Conservation (phyloP, 2,329 filamentous ascomycete species). For the Penicillium thymicola region DNA sequence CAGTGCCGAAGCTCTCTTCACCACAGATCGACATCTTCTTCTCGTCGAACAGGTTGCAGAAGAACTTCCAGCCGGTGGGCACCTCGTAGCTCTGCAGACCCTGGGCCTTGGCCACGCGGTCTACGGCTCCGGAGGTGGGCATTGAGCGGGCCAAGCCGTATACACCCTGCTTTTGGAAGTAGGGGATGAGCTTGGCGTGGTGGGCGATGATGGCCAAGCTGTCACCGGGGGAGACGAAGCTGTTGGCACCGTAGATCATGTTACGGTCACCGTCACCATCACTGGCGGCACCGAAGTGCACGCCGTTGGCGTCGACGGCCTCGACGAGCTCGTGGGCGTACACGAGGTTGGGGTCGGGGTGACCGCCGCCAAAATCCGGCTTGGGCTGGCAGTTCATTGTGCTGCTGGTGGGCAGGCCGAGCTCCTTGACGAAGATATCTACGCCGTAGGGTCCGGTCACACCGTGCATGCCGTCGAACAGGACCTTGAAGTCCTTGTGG, state of each 20-base stretch:
- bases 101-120: conserved; percentile 93
- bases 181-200: conserved; percentile 92
- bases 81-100: conserved; percentile 92
- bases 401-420: conserved; percentile 71
- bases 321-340: conserved; percentile 95
- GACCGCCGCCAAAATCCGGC: conserved; percentile 93
- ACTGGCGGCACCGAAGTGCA: conserved; percentile 94
- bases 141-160: conserved; percentile 94
- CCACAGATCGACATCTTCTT: conserved; percentile 97
- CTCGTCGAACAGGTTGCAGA: conserved; percentile 91
- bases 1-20: conserved; percentile 96
- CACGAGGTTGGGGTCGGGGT: conserved; percentile 96
- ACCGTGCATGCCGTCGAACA: conserved; percentile 91
- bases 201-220: conserved; percentile 97
- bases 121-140: conserved; percentile 93
- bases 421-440: conserved; percentile 91
- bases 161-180: conserved; percentile 96
- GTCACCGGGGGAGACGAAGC: conserved; percentile 95
- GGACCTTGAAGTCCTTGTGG: conserved; percentile 90
- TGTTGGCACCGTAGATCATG: conserved; percentile 98
- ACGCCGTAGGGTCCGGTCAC: conserved; percentile 94
- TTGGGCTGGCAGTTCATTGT: conserved; percentile 91
- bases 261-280: conserved; percentile 98
- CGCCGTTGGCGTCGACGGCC: conserved; percentile 81
- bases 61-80: conserved; percentile 98